A percentile compares a stretch with the other conserved stretches of the same genome.
phyloP scores from a whole-genome alignment of 495 filamentous ascomycete genomes.

The Trichocladium antarcticum region DNA sequence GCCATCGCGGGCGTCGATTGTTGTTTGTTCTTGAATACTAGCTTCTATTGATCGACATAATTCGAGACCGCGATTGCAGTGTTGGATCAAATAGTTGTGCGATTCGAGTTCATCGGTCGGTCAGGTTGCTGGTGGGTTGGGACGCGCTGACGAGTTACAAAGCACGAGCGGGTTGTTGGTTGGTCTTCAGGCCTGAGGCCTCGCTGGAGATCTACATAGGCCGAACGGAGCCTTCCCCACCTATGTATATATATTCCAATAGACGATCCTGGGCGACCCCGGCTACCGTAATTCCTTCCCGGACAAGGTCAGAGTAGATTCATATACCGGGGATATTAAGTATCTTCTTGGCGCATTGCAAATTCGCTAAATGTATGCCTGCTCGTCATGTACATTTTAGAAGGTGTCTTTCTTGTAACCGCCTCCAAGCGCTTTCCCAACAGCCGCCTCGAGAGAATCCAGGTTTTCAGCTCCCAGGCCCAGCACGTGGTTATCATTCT shows the following conservation, averaged over 20 bases:
- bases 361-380: not conserved
- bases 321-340: too few species aligned
- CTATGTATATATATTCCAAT: too few species aligned
- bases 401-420: constrained; percentile 24
- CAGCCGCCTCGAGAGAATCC: constrained; percentile 39
- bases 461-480: constrained; percentile 35
- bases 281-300: too few species aligned
- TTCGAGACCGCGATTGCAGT: not conserved
- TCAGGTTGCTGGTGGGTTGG: not conserved
- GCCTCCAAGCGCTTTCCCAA: constrained; percentile 31
- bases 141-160: too few species aligned
- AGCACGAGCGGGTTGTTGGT: too few species aligned
- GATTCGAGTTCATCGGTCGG: too few species aligned
- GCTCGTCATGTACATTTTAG: not conserved
- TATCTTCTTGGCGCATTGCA: not conserved
- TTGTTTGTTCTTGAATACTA: not conserved
- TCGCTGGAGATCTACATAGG: too few species aligned
- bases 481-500: constrained; percentile 53
- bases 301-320: too few species aligned
- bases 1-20: constrained; percentile 20
- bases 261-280: too few species aligned
- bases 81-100: too few species aligned
- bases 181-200: too few species aligned
- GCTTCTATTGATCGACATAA: not conserved
- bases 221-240: too few species aligned